Base-by-base conservation (phyloP, 1,139 yeast species). In the Candida sp. region DNA sequence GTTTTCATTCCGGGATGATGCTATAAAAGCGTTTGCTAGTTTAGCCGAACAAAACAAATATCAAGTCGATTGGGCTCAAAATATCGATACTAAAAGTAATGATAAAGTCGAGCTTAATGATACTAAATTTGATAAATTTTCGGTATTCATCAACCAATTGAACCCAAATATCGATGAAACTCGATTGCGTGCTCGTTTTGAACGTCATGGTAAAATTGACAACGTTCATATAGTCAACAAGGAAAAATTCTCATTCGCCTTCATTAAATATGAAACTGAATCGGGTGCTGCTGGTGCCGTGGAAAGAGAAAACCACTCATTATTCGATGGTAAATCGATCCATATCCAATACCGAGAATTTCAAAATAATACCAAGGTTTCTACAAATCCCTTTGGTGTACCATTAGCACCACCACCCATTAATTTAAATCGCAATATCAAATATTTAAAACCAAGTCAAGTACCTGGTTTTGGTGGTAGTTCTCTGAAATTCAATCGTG, bases 1-100 rank as follows among this genome's bases (percentile, higher is more conserved):
- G 55, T 90, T 83, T 66, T 89, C 81, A 1, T 89, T 79, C 57
- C 79, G 97, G 40, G 96, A 88, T 59, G 97, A 91, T 62, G 97
- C 97, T 2, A 87, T 89, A 41, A 75, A 84, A 54, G 96, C 96
- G 0, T 90, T 81, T 69, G 91, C 95, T 1, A 77, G 74, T 53
- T 71, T 87, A 47, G 76, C 85, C 47, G 73, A 78, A 33, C 73
- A 77, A 32, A 72, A 69, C 39, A 60, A 64, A 22, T 82, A 81
- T 74, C 64, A 68, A 33, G 87, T 84, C 35, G 89, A 85, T 54
- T 88, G 96, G 96, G 89, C 95, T 0, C 91, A 87, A 63, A 89
- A 89, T 57, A 73, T 87, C 39, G 87, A 81, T 43, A 50, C 46
- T 36, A 43, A 39, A 12, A 15, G 30, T 2, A 40, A 39, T 9